These are phyloP conservation scores for Platanthera guangdongensis DNA, from an alignment of 106 monocot genomes.

Conservation along the genomic window DNA sequence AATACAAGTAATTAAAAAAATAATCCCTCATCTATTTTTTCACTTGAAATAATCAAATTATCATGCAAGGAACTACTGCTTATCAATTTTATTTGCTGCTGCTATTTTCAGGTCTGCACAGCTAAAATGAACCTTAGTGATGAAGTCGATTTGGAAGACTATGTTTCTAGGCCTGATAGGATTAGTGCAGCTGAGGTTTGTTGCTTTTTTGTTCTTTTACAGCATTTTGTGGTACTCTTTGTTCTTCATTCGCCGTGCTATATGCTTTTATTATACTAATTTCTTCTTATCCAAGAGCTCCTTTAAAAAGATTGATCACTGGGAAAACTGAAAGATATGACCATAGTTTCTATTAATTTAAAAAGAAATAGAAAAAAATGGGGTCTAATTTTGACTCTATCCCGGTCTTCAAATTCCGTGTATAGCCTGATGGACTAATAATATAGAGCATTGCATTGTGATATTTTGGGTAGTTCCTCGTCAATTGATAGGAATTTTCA, in stretches of 20 bases:
- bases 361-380: no score
- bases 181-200: slow-evolving; percentile 98
- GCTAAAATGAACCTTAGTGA: slow-evolving; percentile 98
- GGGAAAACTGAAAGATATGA: no score
- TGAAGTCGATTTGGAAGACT: slow-evolving; percentile 99
- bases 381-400: no score
- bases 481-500: no score
- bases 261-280: neutral
- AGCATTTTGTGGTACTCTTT: neutral
- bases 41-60: neutral
- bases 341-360: no score
- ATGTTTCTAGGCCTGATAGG: slow-evolving; percentile 96
- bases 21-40: neutral
- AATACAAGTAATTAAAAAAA: neutral
- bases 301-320: no score
- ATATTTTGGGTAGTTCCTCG: no score
- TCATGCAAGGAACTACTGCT: neutral
- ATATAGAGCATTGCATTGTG: no score
- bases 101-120: slow-evolving; percentile 66
- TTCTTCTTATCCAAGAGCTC: no score
- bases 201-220: slow-evolving; percentile 2
- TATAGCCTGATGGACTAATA: no score
- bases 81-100: neutral
- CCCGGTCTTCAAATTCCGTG: no score
- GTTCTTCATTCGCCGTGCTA: neutral